Evolutionary conservation across 306 rosid species (phyloP), one percentile per base, ranked within the genome.

Genomic region (Phaseolus lunatus): DNA sequence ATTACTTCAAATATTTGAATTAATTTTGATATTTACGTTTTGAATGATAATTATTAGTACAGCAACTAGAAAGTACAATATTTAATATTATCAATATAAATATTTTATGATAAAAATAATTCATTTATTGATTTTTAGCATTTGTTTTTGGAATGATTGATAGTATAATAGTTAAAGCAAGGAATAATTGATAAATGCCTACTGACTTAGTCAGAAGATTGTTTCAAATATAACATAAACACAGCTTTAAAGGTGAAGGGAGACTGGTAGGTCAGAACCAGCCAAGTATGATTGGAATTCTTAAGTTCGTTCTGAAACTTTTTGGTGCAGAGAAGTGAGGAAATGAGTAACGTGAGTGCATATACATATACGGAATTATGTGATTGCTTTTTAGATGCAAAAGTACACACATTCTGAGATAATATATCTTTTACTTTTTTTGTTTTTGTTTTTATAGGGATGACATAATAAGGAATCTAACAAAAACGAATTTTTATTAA

Each of bases 221-320:
- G 5, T 57, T 80, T n/a, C 15, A 9, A n/a, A 33, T 12, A 35
- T 53, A 26, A 33, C 64, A 29, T 4, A 19, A 63, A 12, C 20
- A 18, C 47, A 37, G 14, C 18, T 3, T 65, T 23, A 52, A 15
- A 58, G 73, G 53, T 74, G 15, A 43, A 69, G 50, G 67, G n/a
- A 61, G 76, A 26, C 45, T 65, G 65, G 65, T 23, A 58, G 61
- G 83, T 80, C 75, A 64, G 48, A 18, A 67, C 67, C 70, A 19
- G 3, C 37, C 2, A 61, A 65, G 33, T 54, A 43, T 33, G 33
- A 26, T 18, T 35, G 31, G 39, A 29, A 33, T 67, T 23, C 6
- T 70, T 59, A 19, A 79, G 77, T 59, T 67, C 49, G 39, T 61
- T 56, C 48, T 18, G 53, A 72, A 44, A 20, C 77, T 72, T 83